A percentile compares a stretch with the other conserved stretches of the same genome.
These are phyloP conservation scores for Vaccinium darrowii DNA, from an alignment of 148 eudicot species.

Conservation along the genomic window DNA sequence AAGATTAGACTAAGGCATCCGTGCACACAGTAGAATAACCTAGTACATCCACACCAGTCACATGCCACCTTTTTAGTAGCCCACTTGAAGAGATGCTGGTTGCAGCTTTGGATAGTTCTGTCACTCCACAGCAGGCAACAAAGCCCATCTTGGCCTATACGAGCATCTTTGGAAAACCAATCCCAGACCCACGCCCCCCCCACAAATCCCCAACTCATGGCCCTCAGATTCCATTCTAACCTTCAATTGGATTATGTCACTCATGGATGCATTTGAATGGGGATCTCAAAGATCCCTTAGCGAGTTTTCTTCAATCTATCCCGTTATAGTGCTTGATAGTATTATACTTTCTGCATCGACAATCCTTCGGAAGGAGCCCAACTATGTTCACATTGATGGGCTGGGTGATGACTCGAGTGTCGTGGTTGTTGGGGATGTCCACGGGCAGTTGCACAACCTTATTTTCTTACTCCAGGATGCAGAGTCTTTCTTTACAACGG, in stretches of 20 bases:
- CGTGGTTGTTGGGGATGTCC: constrained; percentile 82
- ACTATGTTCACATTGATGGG: constrained; percentile 66
- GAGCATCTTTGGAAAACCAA: constrained; percentile 7
- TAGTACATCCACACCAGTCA: no score
- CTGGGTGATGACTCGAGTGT: constrained; percentile 37
- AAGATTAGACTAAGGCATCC: no score
- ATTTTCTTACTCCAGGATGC: neutral
- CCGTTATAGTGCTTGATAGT: constrained; percentile 57
- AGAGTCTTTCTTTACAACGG: constrained; percentile 73
- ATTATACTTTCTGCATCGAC: constrained; percentile 62
- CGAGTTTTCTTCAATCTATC: constrained; percentile 64
- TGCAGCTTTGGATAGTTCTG: no score
- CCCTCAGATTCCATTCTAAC: constrained; percentile 52
- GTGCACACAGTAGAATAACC: no score
- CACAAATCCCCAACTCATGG: constrained; percentile 65
- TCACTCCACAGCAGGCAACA: no score
- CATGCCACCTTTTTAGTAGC: no score
- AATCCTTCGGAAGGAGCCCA: constrained; percentile 77
- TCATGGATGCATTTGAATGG: constrained; percentile 68
- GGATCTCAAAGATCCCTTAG: constrained; percentile 25
- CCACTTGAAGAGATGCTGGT: no score
- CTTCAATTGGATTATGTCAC: constrained; percentile 50
- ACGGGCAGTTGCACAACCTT: neutral
- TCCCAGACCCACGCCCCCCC: constrained; percentile 20
- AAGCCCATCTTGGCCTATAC: no score